These are phyloP conservation scores for Hydrangea macrophylla DNA, from an alignment of 148 eudicot species.

Conservation along the genomic window DNA sequence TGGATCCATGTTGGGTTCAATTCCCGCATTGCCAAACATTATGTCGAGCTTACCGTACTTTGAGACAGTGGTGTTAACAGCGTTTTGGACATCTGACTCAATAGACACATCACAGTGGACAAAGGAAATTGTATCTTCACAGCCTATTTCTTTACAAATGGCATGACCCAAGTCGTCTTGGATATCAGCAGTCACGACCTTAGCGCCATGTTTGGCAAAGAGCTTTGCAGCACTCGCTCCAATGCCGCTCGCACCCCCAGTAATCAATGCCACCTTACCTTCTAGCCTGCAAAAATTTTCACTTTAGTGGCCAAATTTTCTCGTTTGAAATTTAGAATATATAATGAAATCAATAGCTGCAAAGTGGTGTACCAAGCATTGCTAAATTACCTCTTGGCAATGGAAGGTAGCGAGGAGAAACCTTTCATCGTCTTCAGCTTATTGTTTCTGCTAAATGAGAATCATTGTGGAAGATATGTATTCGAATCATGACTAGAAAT, in stretches of 20 bases:
- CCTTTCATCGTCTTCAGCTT: not conserved
- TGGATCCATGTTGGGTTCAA: no score
- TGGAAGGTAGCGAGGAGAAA: not conserved
- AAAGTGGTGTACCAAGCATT: not conserved
- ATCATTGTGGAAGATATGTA: not conserved
- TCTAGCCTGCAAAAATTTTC: slow-evolving; percentile 12
- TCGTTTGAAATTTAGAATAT: no score
- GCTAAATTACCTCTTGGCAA: not conserved
- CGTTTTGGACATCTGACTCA: no score
- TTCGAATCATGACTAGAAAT: no score
- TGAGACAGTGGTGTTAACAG: no score
- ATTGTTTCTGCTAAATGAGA: not conserved
- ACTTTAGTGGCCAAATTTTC: not conserved
- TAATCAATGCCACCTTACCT: slow-evolving; percentile 21
- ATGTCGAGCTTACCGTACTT: no score
- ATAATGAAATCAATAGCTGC: not conserved
- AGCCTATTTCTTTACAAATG: not conserved
- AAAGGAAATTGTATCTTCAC: not conserved
- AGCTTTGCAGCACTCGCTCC: slow-evolving; percentile 13
- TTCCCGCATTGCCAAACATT: no score
- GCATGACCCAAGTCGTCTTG: slow-evolving; percentile 13
- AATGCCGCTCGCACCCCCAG: slow-evolving; percentile 30
- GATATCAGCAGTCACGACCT: slow-evolving; percentile 24
- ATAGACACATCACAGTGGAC: no score
- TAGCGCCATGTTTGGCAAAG: slow-evolving; percentile 19